A percentile compares a stretch with the other conserved stretches of the same genome.
These are phyloP conservation scores for Zygosaccharomyces rouxii DNA, from an alignment of 805 yeast genomes.

Conservation along the genomic window DNA sequence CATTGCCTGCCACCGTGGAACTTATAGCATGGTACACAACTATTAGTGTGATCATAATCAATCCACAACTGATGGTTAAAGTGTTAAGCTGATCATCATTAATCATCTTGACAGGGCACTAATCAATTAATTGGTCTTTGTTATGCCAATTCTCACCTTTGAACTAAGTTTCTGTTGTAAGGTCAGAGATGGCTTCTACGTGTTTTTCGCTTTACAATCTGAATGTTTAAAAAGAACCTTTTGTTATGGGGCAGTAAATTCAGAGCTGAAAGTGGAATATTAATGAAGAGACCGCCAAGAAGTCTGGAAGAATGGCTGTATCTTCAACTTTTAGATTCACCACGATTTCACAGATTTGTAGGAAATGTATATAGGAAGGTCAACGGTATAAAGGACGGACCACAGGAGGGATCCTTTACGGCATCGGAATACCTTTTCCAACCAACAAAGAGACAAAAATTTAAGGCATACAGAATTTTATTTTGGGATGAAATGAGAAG, in stretches of 20 bases:
- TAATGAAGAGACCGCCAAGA: conserved; percentile 28
- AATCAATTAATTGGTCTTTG: neutral
- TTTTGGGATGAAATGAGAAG: conserved; percentile 59
- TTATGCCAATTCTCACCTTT: neutral
- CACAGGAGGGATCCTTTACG: conserved; percentile 17
- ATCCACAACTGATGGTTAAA: conserved; percentile 69
- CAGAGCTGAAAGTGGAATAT: neutral
- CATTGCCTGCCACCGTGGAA: conserved; percentile 38
- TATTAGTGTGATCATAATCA: conserved; percentile 65
- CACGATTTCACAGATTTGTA: conserved; percentile 60
- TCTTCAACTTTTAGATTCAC: conserved; percentile 49
- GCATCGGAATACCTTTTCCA: conserved; percentile 29
- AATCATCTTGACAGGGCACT: conserved; percentile 51
- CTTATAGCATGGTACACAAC: conserved; percentile 64
- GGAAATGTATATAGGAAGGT: conserved; percentile 56
- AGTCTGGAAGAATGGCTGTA: conserved; percentile 48
- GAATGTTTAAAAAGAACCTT: neutral
- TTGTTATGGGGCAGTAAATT: neutral
- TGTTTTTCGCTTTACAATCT: neutral
- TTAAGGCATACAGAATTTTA: conserved; percentile 55
- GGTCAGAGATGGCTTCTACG: neutral
- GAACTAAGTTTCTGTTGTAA: neutral
- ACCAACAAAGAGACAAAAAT: conserved; percentile 53
- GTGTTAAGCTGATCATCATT: conserved; percentile 74
- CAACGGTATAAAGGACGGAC: conserved; percentile 49